A percentile compares a stretch with the other conserved stretches of the same genome.
phyloP scores from a whole-genome alignment of 2,329 filamentous ascomycete genomes.

The Penicillium janthinellum region DNA sequence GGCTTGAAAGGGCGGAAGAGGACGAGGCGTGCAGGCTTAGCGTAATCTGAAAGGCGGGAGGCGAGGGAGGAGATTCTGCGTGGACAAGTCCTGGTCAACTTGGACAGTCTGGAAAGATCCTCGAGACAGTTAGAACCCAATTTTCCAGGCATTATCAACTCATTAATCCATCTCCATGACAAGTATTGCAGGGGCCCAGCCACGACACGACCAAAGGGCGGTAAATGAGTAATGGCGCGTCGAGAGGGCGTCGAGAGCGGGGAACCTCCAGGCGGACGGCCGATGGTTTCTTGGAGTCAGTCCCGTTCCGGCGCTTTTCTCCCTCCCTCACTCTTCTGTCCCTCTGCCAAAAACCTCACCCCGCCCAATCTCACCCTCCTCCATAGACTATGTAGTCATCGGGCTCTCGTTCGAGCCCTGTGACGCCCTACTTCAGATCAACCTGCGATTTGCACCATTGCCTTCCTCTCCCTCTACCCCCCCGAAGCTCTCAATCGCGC shows the following conservation, averaged over 20 bases:
- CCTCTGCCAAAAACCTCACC: constrained; percentile 26
- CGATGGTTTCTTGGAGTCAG: constrained; percentile 36
- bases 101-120: neutral
- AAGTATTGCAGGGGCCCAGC: neutral
- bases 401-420: constrained; percentile 36
- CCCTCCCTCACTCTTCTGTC: constrained; percentile 27
- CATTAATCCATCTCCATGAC: neutral
- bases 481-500: constrained; percentile 28
- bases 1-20: neutral
- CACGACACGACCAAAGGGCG: constrained; percentile 6
- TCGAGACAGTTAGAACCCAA: neutral
- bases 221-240: constrained; percentile 1
- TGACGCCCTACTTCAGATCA: constrained; percentile 29
- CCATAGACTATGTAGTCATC: constrained; percentile 46
- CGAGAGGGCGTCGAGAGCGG: constrained; percentile 6
- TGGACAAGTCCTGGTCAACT: neutral
- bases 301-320: constrained; percentile 37
- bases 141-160: neutral
- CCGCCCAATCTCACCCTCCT: constrained; percentile 37
- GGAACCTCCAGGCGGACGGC: constrained; percentile 14
- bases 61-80: neutral
- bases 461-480: constrained; percentile 22
- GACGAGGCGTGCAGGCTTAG: constrained; percentile 2
- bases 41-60: constrained; percentile 1
- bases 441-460: constrained; percentile 33